Conservation (phyloP, 306 rosid species). For the Delonix regia region DNA sequence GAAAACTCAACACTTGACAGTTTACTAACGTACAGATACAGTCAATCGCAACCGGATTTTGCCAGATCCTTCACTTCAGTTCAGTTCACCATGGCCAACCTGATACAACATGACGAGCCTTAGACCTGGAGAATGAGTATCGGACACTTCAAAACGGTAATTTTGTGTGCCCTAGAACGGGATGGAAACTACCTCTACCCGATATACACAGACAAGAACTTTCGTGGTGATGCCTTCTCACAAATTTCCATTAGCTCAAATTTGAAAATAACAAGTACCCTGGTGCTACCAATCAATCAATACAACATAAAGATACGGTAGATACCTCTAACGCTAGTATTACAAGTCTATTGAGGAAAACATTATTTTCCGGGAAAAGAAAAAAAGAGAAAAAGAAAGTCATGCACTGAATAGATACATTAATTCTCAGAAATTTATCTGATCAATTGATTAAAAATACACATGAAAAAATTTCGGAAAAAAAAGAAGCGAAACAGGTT, state of each 20-base stretch:
- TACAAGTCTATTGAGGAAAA: slow-evolving; percentile 5
- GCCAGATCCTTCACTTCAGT: neutral
- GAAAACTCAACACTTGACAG: neutral
- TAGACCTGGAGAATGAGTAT: neutral
- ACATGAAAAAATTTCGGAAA: slow-evolving; percentile 19
- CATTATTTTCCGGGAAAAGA: neutral
- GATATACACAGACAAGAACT: slow-evolving; percentile 7
- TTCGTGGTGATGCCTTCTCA: neutral
- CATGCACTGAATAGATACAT: neutral
- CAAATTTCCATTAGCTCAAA: neutral
- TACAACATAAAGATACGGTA: neutral
- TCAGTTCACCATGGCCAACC: neutral
- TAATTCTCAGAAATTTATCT: slow-evolving; percentile 7
- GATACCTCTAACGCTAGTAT: neutral
- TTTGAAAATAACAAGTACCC: neutral
- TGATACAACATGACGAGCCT: neutral
- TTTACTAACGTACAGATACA: neutral
- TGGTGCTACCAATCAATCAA: neutral
- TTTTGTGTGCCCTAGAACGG: neutral
- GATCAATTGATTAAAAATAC: slow-evolving; percentile 30
- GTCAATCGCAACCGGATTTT: neutral
- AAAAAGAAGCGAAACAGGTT: slow-evolving; percentile 28
- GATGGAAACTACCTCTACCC: neutral
- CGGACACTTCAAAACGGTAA: neutral
- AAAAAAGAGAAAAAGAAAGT: neutral